Percentiles rank a stretch among this genome's conserved stretches.
Conservation (phyloP, 2,329 filamentous ascomycete genomes). For the Geoglossum cookeanum region DNA sequence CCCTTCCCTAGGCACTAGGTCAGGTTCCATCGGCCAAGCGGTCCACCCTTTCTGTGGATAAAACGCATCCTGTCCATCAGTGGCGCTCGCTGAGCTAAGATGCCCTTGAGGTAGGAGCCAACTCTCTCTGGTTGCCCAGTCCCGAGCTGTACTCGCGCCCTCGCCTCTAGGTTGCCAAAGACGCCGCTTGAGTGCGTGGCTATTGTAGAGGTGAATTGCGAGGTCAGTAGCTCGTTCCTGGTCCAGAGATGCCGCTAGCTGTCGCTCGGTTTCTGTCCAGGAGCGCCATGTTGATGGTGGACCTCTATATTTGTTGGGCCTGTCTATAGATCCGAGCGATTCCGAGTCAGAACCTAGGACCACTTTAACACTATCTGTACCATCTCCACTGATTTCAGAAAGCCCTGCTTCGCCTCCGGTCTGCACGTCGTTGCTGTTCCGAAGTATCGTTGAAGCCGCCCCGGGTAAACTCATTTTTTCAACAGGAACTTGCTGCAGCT, state of each 20-base stretch:
- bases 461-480: too few species aligned
- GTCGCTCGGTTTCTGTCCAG: constrained; percentile 42
- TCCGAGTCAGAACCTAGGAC: neutral
- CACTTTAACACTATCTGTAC: neutral
- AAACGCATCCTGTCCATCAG: constrained; percentile 15
- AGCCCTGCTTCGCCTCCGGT: neutral
- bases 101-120: constrained; percentile 18
- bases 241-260: constrained; percentile 43
- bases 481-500: too few species aligned
- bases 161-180: constrained; percentile 8
- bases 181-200: constrained; percentile 46
- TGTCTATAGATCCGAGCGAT: neutral
- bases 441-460: neutral
- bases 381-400: neutral
- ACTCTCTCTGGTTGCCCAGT: constrained; percentile 22
- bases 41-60: constrained; percentile 46
- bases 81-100: neutral
- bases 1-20: constrained; percentile 38
- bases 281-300: constrained; percentile 44
- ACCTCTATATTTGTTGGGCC: constrained; percentile 59
- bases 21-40: constrained; percentile 58
- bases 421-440: neutral
- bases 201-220: constrained; percentile 59
- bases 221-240: constrained; percentile 47
- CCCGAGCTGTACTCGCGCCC: constrained; percentile 6